Percentiles rank a stretch among this genome's conserved stretches.
These are phyloP conservation scores for Kurtzmaniella quercitrusa DNA, from an alignment of 1,139 yeast genomes.

Conservation along the genomic window DNA sequence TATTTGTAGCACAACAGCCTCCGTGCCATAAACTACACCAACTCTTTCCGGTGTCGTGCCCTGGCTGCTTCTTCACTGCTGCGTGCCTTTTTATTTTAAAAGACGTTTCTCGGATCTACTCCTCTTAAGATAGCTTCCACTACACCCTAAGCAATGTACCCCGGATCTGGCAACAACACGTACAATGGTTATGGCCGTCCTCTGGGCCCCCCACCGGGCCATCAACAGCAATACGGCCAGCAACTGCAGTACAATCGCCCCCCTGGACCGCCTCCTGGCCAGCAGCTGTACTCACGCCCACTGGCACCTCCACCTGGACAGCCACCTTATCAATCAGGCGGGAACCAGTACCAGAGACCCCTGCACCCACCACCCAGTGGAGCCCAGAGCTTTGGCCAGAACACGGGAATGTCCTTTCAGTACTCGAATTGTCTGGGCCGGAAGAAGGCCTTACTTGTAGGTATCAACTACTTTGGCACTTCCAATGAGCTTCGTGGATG, in stretches of 20 bases:
- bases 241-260: constrained; percentile 12
- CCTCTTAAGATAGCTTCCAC: background rate
- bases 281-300: constrained; percentile 8
- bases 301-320: constrained; percentile 9
- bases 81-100: background rate
- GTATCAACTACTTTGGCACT: constrained; percentile 84
- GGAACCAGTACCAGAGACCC: constrained; percentile 8
- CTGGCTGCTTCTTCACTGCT: background rate
- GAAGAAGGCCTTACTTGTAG: constrained; percentile 79
- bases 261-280: constrained; percentile 10
- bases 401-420: constrained; percentile 42
- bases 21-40: too few relatives aligned
- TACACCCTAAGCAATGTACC: constrained; percentile 22
- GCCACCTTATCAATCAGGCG: background rate
- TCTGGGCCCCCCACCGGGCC: constrained; percentile 9
- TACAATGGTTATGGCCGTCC: constrained; percentile 11
- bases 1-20: too few relatives aligned
- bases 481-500: constrained; percentile 74
- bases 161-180: constrained; percentile 29
- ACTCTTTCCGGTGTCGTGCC: background rate
- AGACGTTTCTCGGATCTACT: background rate
- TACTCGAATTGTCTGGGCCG: constrained; percentile 75
- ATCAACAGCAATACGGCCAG: constrained; percentile 6
- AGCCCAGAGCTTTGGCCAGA: constrained; percentile 30
- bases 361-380: constrained; percentile 24